Conservation (phyloP, 2,329 filamentous ascomycete genomes). For the Raffaelea arxii region DNA sequence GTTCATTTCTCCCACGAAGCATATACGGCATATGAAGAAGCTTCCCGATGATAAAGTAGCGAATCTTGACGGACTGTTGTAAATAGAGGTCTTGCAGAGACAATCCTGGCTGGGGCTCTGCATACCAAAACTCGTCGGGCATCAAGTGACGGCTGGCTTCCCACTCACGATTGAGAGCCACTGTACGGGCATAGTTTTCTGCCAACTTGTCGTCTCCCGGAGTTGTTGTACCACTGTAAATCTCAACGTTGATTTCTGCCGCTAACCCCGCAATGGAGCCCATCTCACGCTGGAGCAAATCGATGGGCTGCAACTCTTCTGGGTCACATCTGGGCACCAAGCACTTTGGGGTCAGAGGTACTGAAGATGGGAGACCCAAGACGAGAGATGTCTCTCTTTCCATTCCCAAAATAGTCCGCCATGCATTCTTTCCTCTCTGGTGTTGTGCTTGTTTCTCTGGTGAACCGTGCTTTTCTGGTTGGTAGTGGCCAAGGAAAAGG, state of each 20-base stretch:
- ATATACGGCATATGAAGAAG: constrained; percentile 9
- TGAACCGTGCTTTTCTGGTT: too few species aligned
- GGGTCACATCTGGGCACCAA: too few species aligned
- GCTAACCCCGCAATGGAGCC: not conserved
- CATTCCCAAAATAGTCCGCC: constrained; percentile 27
- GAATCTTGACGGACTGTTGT: constrained; percentile 5
- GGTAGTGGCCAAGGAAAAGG: constrained; percentile 41
- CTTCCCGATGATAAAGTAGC: constrained; percentile 3
- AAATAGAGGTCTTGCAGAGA: not conserved
- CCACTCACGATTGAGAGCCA: constrained; percentile 30
- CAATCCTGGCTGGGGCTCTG: not conserved
- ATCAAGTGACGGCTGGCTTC: constrained; percentile 11
- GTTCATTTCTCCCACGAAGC: not conserved
- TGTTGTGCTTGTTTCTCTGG: constrained; percentile 18
- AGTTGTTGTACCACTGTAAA: too few species aligned
- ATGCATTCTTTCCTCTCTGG: constrained; percentile 23
- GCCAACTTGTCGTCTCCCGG: too few species aligned
- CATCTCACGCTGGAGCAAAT: constrained; percentile 14
- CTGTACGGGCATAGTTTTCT: constrained; percentile 23
- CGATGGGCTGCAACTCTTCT: not conserved
- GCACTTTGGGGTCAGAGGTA: constrained; percentile 20
- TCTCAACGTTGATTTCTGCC: constrained; percentile 7
- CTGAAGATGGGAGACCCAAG: constrained; percentile 39
- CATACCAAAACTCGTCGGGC: constrained; percentile 6
- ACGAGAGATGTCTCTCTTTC: constrained; percentile 43